These are phyloP conservation scores for Symbiodinium natans DNA, from an alignment of 73 alveolate genomes.

Conservation along the genomic window DNA sequence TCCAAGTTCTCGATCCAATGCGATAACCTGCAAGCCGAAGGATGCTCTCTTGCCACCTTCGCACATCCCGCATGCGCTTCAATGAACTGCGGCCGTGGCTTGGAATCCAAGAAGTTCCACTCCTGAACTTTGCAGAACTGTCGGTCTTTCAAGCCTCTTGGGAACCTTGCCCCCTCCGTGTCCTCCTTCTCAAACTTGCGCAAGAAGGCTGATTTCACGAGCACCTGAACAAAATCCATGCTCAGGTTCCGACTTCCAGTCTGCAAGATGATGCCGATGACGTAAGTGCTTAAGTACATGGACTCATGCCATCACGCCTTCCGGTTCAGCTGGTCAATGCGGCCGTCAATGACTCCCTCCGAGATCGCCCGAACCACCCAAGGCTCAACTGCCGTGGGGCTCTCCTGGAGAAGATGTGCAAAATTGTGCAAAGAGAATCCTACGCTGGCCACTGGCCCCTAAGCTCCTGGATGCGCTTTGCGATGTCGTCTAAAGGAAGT, in stretches of 20 bases:
- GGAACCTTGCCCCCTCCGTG: too few species aligned
- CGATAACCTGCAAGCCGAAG: conserved; percentile 27
- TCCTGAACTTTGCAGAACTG: neutral
- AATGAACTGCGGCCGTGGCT: neutral
- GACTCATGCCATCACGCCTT: conserved; percentile 20
- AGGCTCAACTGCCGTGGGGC: conserved; percentile 81
- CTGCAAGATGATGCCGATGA: too few species aligned
- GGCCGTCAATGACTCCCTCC: conserved; percentile 92
- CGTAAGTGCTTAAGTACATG: neutral
- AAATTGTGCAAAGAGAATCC: neutral
- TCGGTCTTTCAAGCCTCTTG: too few species aligned
- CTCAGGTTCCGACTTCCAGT: too few species aligned
- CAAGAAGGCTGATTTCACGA: conserved; percentile 87
- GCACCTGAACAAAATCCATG: too few species aligned
- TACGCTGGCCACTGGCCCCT: neutral
- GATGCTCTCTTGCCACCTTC: too few species aligned
- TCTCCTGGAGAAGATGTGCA: neutral
- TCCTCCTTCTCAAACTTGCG: conserved; percentile 83
- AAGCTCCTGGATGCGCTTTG: conserved; percentile 61
- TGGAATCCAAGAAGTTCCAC: conserved; percentile 90
- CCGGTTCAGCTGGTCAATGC: conserved; percentile 91
- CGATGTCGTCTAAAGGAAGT: conserved; percentile 56
- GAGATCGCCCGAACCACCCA: conserved; percentile 93
- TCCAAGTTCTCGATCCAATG: conserved; percentile 92
- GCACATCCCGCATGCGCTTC: too few species aligned